phyloP scores from a whole-genome alignment of 495 filamentous ascomycete species.

The Opeltia flavorubescens region DNA sequence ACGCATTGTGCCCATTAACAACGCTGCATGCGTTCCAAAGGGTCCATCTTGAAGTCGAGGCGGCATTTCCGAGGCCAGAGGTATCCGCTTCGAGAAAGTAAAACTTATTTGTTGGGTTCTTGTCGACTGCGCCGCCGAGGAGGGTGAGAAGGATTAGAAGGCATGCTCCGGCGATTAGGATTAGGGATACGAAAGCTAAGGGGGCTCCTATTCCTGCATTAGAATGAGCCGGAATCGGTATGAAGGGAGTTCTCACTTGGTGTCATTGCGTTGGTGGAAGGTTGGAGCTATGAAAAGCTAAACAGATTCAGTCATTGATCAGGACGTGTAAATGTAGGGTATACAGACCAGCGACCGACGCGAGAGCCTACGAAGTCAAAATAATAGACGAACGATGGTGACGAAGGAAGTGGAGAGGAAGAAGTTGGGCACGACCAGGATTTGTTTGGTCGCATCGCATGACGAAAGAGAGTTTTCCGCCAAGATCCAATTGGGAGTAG shows the following conservation, averaged over 20 bases:
- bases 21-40: slow-evolving; percentile 65
- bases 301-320: neutral
- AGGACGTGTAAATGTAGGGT: neutral
- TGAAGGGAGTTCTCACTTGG: neutral
- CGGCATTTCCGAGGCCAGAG: slow-evolving; percentile 50
- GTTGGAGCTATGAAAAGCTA: neutral
- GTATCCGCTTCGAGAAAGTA: slow-evolving; percentile 76
- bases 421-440: neutral
- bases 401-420: neutral
- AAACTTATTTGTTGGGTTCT: slow-evolving; percentile 51
- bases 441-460: neutral
- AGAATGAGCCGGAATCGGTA: neutral
- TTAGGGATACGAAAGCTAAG: slow-evolving; percentile 47
- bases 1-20: slow-evolving; percentile 40
- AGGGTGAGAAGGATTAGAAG: slow-evolving; percentile 71
- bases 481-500: neutral
- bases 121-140: slow-evolving; percentile 48
- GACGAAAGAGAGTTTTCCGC: neutral
- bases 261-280: neutral
- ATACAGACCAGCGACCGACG: neutral
- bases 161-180: slow-evolving; percentile 61
- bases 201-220: slow-evolving; percentile 23
- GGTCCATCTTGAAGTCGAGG: slow-evolving; percentile 63
- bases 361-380: neutral
- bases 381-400: neutral